Base-by-base conservation (phyloP, 495 filamentous ascomycete species). In the Aspergillus campestris region DNA sequence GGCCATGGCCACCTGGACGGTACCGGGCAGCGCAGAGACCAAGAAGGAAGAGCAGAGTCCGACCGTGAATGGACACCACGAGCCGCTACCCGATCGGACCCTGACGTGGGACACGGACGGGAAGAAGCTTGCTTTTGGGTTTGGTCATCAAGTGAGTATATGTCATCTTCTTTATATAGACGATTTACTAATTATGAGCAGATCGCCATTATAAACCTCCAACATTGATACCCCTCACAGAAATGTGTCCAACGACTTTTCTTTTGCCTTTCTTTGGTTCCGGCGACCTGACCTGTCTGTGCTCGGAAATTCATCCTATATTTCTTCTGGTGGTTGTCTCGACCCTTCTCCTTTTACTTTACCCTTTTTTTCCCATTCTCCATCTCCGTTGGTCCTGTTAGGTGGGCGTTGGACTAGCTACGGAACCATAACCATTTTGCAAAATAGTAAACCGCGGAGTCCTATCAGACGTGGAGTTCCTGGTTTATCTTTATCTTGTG, bases 31-130 rank as follows among this genome's bases (percentile, higher is more conserved):
- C 15, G 61, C 59, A 27, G 54, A 64, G 10, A 46, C 48, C 10
- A 65, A 70, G 36, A 53, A 55, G 36, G 60, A 61, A 28, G 50
- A 46, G 3, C 39, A 53, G 32, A 63, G 62, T 12, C 56, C 56
- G 18, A 31, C 49, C 11, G 51, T 60, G 9, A 73, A 69, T 47
- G 68, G 64, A 38, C 68, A 69, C 15, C 71, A 71, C 48, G 52
- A 61, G 3, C 44, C 56, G 1, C 49, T 58, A 29, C 53, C 51
- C 5, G 59, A 65, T 50, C 75, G 81, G 34, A 81, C 77, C 46
- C 57, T 91, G 13, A 75, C 77, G 38, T 94, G 87, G 87, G 84
- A 91, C 65, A 71, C 74, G 0, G 78, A 87, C 58, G 84, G 86
- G 2, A 79, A 83, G 52, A 82, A 78, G 56, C 70, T 94, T 45